Percentiles rank a stretch among this genome's conserved stretches.
Conservation (phyloP, 1,284 basidiomycete species). For the Cronartium ribicola region DNA sequence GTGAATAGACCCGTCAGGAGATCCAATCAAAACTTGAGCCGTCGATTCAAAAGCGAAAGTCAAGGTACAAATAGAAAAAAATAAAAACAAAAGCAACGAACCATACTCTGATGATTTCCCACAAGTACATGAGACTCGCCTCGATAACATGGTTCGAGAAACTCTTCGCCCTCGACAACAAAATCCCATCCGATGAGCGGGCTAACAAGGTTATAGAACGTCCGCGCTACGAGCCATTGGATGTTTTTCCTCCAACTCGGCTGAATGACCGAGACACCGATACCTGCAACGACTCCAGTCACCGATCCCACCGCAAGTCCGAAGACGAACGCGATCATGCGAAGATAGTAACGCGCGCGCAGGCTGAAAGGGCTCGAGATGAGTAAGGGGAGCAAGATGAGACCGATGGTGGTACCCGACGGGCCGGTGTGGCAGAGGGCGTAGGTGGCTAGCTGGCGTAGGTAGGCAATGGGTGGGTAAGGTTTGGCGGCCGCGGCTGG, state of each 20-base stretch:
- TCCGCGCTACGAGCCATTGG: constrained; percentile 76
- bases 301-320: constrained; percentile 28
- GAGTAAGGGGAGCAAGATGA: constrained; percentile 13
- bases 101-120: constrained; percentile 77
- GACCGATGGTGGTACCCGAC: background rate
- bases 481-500: background rate
- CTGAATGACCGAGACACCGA: constrained; percentile 12
- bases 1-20: constrained; percentile 57
- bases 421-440: background rate
- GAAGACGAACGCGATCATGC: constrained; percentile 19
- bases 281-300: constrained; percentile 22
- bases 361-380: constrained; percentile 19
- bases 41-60: background rate
- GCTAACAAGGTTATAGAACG: constrained; percentile 71
- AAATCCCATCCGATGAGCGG: constrained; percentile 50
- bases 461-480: background rate
- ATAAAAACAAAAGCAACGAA: constrained; percentile 43
- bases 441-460: background rate
- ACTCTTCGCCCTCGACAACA: constrained; percentile 62
- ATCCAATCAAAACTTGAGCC: constrained; percentile 56
- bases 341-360: constrained; percentile 27
- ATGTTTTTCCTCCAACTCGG: constrained; percentile 58
- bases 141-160: constrained; percentile 56
- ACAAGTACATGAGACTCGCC: constrained; percentile 66
- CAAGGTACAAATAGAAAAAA: background rate